Evolutionary conservation across 2,329 filamentous ascomycete species (phyloP).

Genomic region (Cladosporium sp.): DNA sequence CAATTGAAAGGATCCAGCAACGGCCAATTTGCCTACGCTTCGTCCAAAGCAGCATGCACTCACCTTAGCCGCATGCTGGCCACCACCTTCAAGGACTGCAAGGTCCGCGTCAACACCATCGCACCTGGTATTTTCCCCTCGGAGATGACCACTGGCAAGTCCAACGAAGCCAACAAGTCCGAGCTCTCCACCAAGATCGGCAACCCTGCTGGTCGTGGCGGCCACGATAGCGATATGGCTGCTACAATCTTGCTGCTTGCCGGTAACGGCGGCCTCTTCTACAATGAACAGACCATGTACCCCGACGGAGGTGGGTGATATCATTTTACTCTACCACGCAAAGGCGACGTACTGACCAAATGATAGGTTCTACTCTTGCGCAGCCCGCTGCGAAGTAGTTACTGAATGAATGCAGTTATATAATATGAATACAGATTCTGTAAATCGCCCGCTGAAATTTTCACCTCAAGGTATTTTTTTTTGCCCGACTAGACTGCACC

Average conservation of each 20-base stretch:
- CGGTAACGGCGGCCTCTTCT: constrained; percentile 52
- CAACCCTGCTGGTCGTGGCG: constrained; percentile 48
- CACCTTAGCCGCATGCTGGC: constrained; percentile 50
- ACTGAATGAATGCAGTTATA: not conserved
- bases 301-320: constrained; percentile 45
- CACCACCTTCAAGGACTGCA: constrained; percentile 44
- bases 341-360: not conserved
- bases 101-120: constrained; percentile 47
- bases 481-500: not conserved
- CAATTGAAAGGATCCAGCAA: constrained; percentile 51
- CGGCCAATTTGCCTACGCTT: constrained; percentile 56
- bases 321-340: not conserved
- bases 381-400: constrained; percentile 17
- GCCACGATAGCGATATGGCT: constrained; percentile 53
- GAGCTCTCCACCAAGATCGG: constrained; percentile 42
- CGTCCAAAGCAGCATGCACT: constrained; percentile 51
- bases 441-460: not conserved
- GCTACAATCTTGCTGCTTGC: constrained; percentile 54
- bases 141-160: constrained; percentile 52
- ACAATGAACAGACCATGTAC: constrained; percentile 56
- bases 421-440: not conserved
- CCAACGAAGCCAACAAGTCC: constrained; percentile 50
- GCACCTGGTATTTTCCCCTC: constrained; percentile 47
- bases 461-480: not conserved
- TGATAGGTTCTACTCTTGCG: constrained; percentile 19